Base-by-base conservation (phyloP, 768 basidiomycete genomes). In the Lyophyllum atratum region DNA sequence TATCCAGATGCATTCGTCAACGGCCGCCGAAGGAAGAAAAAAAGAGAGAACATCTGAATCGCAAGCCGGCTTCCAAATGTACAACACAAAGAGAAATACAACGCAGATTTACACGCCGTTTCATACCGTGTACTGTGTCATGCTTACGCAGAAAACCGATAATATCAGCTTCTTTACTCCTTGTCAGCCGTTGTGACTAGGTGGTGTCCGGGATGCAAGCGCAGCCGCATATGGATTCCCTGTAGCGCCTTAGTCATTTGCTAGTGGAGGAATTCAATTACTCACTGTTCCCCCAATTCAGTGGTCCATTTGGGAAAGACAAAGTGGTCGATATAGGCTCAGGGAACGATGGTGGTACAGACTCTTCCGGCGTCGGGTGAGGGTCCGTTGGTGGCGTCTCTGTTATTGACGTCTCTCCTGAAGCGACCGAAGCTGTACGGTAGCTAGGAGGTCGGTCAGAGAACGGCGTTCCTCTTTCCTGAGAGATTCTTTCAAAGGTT, bases 221-320 rank as follows among this genome's bases (percentile, higher is more conserved):
- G 59, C 55, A 15, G 65, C 63, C 24, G 63, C 65, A 37, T 62
- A 66, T 22, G 65, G 65, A 33, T 66, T 64, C 26, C 59, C 65
- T 64, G 33, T 24, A 3, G 24, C 8, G 43, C 17, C 28, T 24
- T 12, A 52, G 45, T 40, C 29, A 40, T 34, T 21, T 33, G 4
- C 39, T 22, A 26, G 19, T 33, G 15, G 25, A 47, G 49, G 50
- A 55, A n/a, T 26, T 29, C 46, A 10, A n/a, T 3, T 19, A 70
- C 72, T 63, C 59, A 75, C 73, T 61, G 56, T 56, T 71, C 48
- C 71, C 72, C 74, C 73, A 76, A 14, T 21, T 53, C n/a, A 53
- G 53, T 12, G 56, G 31, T 33, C 31, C 42, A 34, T 15, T 28
- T 2, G 21, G 14, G 9, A 43, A 25, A 11, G 54, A 24, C 21